phyloP scores from a whole-genome alignment of 2,329 filamentous ascomycete species.

The Fusarium lyarnte region DNA sequence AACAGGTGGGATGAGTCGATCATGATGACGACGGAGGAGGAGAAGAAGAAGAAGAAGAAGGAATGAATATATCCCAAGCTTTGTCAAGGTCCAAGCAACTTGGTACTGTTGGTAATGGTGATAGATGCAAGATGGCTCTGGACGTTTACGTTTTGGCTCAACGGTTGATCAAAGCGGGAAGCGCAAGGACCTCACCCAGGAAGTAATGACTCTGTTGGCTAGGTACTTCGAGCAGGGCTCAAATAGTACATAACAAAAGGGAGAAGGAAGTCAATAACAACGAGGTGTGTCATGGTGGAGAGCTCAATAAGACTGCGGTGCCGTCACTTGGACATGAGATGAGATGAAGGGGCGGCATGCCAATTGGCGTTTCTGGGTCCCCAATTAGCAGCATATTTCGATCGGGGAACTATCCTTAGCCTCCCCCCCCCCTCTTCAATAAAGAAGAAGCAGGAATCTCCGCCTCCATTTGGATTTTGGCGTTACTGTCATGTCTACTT shows the following conservation, averaged over 20 bases:
- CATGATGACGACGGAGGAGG: slow-evolving; percentile 17
- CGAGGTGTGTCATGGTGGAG: background rate
- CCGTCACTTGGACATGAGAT: slow-evolving; percentile 10
- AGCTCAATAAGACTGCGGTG: slow-evolving; percentile 20
- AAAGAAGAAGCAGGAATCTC: slow-evolving; percentile 8
- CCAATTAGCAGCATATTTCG: slow-evolving; percentile 21
- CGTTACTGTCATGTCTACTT: slow-evolving; percentile 8
- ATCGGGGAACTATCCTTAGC: background rate
- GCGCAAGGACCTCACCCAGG: slow-evolving; percentile 23
- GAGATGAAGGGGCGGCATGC: slow-evolving; percentile 2
- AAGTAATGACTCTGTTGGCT: background rate
- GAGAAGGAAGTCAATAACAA: slow-evolving; percentile 10
- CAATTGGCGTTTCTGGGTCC: slow-evolving; percentile 7
- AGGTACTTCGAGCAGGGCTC: slow-evolving; percentile 20
- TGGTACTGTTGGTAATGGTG: slow-evolving; percentile 12
- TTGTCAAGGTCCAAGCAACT: slow-evolving; percentile 9
- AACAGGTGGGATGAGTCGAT: slow-evolving; percentile 24
- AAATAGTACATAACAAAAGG: background rate
- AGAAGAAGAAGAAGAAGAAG: background rate
- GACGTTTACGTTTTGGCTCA: slow-evolving; percentile 27
- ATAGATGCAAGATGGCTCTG: slow-evolving; percentile 4
- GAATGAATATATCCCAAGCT: background rate
- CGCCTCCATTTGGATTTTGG: slow-evolving; percentile 15
- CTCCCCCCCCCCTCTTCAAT: background rate
- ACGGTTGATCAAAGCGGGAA: slow-evolving; percentile 28